These are phyloP conservation scores for Aspergillus arachidicola DNA, from an alignment of 2,329 filamentous ascomycete genomes.

Conservation along the genomic window DNA sequence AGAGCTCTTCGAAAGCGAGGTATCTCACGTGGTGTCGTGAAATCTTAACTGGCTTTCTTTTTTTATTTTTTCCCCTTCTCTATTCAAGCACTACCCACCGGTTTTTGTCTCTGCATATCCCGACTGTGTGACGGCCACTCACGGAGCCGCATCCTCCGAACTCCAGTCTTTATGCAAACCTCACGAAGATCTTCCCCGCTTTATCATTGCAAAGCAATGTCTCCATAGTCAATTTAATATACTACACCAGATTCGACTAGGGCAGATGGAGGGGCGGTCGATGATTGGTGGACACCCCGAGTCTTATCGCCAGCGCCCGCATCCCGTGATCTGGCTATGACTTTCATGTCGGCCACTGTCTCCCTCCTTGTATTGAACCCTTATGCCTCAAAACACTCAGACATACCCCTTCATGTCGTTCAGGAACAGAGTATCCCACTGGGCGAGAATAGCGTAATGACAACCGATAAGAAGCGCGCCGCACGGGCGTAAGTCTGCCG, in stretches of 20 bases:
- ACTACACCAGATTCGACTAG: neutral
- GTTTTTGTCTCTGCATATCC: too few species aligned
- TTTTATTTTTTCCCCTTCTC: too few species aligned
- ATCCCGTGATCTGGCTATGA: neutral
- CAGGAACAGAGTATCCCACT: neutral
- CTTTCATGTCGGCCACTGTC: neutral
- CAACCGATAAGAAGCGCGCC: constrained; percentile 4
- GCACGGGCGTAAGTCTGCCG: constrained; percentile 8
- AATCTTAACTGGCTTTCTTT: neutral
- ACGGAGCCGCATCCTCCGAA: neutral
- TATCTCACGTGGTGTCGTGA: constrained; percentile 10
- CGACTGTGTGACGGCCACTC: too few species aligned
- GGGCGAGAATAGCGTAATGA: neutral
- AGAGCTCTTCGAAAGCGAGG: constrained; percentile 16
- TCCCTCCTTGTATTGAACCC: neutral
- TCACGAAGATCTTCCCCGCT: neutral
- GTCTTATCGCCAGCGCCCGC: neutral
- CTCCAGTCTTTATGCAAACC: neutral
- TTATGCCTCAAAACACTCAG: neutral
- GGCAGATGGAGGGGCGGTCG: neutral
- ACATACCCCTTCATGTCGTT: neutral
- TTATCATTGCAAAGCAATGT: neutral
- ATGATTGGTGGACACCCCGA: neutral
- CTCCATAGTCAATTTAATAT: neutral
- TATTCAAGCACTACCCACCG: too few species aligned